Base-by-base conservation (phyloP, 2,329 filamentous ascomycete genomes). In the Diaporthe eres region DNA sequence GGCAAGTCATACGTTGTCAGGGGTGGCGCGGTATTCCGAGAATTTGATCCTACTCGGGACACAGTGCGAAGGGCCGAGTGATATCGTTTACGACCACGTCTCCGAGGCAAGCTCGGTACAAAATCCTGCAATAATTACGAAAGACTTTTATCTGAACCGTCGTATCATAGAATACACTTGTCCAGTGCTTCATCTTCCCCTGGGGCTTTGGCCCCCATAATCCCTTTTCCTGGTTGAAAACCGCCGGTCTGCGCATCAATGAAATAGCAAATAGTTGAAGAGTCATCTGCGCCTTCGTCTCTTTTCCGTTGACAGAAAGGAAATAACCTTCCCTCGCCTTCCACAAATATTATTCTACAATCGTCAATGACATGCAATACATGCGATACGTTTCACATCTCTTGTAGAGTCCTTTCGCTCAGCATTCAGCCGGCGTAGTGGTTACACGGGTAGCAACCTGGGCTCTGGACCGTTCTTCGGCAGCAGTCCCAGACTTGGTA, bases 11-110 rank as follows among this genome's bases (percentile, higher is more conserved):
- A 68, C 7, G 3, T 47, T 19, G 47, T 53, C n/a, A 68, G 22
- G 47, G 65, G 31, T 28, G 42, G 25, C 0, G 61, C 39, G 0
- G n/a, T 42, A 6, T 17, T 53, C 9, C 47, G 65, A 19, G 47
- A 68, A 15, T 68, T 39, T 42, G 65, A 68, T 15, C 65, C 65
- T 25, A 13, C 65, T 0, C 31, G 65, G 65, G 65, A 68, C 4
- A 28, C 2, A 2, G 47, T 39, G 31, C 49, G 65, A 17, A 51
- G 4, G 47, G 5, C 63, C 4, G 10, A 17, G 31, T 53, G 44
- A 53, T 0, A 51, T 0, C 0, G 58, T 22, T 5, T 28, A 0
- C 22, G 8, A n/a, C 13, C 28, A 37, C 28, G 13, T 22, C 34
- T n/a, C 4, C 0, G 19, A 13, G 31, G 22, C 15, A 19, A 34